Percentiles rank a stretch among this genome's conserved stretches.
Conservation (phyloP, 768 basidiomycete genomes). For the Lactarius pseudohatsudake region DNA sequence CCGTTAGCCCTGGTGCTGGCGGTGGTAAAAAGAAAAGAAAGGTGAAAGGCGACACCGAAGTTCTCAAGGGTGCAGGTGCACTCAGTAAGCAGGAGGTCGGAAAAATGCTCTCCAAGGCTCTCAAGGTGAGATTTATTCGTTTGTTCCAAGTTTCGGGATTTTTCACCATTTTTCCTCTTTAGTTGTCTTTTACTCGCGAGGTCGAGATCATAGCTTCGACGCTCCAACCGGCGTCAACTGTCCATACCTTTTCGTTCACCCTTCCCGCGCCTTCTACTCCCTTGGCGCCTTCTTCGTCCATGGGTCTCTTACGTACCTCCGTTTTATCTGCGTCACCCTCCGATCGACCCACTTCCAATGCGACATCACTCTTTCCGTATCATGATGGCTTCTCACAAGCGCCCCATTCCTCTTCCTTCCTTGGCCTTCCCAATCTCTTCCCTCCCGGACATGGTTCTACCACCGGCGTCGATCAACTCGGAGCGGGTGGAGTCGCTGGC, state of each 20-base stretch:
- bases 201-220: conserved; percentile 96
- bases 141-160: background rate
- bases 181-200: conserved; percentile 91
- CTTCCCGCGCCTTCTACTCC: conserved; percentile 76
- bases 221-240: conserved; percentile 87
- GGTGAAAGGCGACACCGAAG: conserved; percentile 59
- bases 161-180: background rate
- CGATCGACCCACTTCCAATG: conserved; percentile 52
- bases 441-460: conserved; percentile 35
- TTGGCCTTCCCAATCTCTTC: conserved; percentile 72
- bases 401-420: conserved; percentile 75
- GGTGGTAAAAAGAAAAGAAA: conserved; percentile 68
- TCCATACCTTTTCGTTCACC: conserved; percentile 89
- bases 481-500: conserved; percentile 2
- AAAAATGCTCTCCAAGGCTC: conserved; percentile 87
- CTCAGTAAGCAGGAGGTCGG: conserved; percentile 84
- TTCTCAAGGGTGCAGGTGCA: conserved; percentile 74
- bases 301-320: conserved; percentile 71
- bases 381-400: conserved; percentile 70
- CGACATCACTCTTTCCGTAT: conserved; percentile 74
- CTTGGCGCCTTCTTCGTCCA: conserved; percentile 69
- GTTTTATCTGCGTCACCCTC: conserved; percentile 57
- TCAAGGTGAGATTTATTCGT: conserved; percentile 60
- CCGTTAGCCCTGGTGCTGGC: conserved; percentile 80
- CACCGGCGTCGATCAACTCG: conserved; percentile 28